Evolutionary conservation across 2,329 filamentous ascomycete genomes (phyloP), one percentile per base, ranked within the genome.

Genomic region (Aspergillus sp.): DNA sequence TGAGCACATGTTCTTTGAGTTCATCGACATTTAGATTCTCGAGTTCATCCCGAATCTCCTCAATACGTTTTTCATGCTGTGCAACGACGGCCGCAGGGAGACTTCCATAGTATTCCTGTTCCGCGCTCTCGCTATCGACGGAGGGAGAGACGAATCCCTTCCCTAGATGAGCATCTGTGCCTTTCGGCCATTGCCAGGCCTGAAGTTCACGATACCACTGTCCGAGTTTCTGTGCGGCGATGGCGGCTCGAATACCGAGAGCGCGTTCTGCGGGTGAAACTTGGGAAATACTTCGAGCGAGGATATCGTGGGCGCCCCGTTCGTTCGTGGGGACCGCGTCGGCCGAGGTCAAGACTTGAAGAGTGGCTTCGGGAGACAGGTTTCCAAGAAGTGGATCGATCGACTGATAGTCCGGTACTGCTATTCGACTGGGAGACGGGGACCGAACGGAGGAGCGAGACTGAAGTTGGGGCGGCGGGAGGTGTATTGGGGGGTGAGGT

Each of bases 1-100:
- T 85, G 57, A 96, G 76, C 60, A 96, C 88, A 65, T 93, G 89
- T 42, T 82, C 84, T 75, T 99, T 97, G 67, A 99, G 85, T 58
- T 95, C 90, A 64, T 97, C 75, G 55, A 78, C 72, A 35, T 71
- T 70, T 35, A 76, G 59, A 53, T 63, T 67, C 4, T 76, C 73
- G 60, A 76, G 70, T 41, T 67, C 73, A 58, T 76, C 73, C 45
- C 69, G 79, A 53, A 97, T 95, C 57, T 88, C 82, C 49, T 89
- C 86, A 11, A 95, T 78, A 36, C 92, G 83, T 51, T 71, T 74
- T 63, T 94, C 88, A 68, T 94, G 92, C 46, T 76, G 74, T 44
- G 80, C 72, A 1, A 95, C 83, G 35, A 88, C 79, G 14, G 77
- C 70, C 2, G 81, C 80, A 0, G 82, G 82, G 33, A 97, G 73